phyloP scores from a whole-genome alignment of 169 alveolate genomes.

The Plasmodium inui region DNA sequence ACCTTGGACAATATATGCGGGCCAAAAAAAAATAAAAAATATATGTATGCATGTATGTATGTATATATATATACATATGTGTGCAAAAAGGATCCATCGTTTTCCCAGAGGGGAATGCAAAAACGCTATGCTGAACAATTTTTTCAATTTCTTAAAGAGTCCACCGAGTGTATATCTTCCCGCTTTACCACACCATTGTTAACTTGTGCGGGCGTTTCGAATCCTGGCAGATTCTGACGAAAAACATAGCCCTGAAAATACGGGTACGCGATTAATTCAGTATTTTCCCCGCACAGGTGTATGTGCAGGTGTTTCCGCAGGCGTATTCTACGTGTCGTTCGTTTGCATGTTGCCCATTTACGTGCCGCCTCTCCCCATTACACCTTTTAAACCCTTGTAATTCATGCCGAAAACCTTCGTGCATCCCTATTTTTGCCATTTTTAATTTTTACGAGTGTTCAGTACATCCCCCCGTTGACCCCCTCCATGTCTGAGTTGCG shows the following conservation, averaged over 20 bases:
- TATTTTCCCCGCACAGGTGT: slow-evolving; percentile 16
- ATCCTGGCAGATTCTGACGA: slow-evolving; percentile 4
- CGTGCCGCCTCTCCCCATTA: not conserved
- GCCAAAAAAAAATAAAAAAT: not conserved
- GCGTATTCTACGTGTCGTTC: not conserved
- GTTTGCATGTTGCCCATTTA: not conserved
- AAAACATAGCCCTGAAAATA: not conserved
- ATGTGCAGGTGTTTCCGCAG: not conserved
- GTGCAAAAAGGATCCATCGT: not conserved
- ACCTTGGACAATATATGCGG: not conserved
- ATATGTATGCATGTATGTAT: no score
- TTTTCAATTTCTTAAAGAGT: slow-evolving; percentile 4
- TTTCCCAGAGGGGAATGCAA: slow-evolving; percentile 3
- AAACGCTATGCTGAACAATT: not conserved
- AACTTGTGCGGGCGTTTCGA: slow-evolving; percentile 10
- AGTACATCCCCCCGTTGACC: not conserved
- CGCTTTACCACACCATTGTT: not conserved
- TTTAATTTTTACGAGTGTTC: not conserved
- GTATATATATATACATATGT: no score
- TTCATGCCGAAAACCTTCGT: slow-evolving; percentile 5
- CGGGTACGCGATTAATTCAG: not conserved
- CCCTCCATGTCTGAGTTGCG: not conserved
- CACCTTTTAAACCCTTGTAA: not conserved
- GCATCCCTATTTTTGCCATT: not conserved
- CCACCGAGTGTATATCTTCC: not conserved